Evolutionary conservation across 2,329 filamentous ascomycete species (phyloP).

Genomic region (Aspergillus versicolor): DNA sequence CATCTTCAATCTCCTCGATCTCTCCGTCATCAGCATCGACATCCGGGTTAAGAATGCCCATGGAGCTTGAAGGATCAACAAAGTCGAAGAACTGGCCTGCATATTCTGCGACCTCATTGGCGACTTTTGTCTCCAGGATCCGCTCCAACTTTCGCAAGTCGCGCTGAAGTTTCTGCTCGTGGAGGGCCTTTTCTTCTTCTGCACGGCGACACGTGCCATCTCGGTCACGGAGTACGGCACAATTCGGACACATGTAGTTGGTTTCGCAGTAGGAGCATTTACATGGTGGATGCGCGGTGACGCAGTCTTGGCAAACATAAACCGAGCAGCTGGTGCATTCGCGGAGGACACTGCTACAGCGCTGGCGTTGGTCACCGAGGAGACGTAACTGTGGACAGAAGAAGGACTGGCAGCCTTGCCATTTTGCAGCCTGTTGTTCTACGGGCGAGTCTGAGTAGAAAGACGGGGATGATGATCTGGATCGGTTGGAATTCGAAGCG

Average conservation of each 20-base stretch:
- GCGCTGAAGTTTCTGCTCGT: constrained; percentile 41
- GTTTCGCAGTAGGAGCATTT: constrained; percentile 45
- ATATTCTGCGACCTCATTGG: constrained; percentile 43
- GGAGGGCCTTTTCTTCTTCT: constrained; percentile 39
- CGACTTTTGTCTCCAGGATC: constrained; percentile 41
- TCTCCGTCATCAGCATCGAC: not conserved
- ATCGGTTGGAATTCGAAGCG: constrained; percentile 40
- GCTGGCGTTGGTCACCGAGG: constrained; percentile 46
- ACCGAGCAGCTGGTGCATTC: constrained; percentile 49
- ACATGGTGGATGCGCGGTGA: constrained; percentile 41
- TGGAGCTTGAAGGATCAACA: constrained; percentile 20
- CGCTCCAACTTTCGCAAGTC: constrained; percentile 42
- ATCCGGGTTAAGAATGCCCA: not conserved
- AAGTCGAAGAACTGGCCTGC: constrained; percentile 41
- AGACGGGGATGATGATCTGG: constrained; percentile 42
- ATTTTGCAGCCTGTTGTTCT: constrained; percentile 32
- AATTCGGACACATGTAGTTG: constrained; percentile 47
- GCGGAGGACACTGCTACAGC: constrained; percentile 43
- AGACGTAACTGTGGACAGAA: constrained; percentile 47
- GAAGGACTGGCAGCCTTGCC: constrained; percentile 50
- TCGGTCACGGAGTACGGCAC: constrained; percentile 37
- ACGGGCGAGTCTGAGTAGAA: constrained; percentile 37
- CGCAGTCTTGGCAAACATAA: constrained; percentile 48
- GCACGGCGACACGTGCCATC: constrained; percentile 41
- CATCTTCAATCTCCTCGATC: constrained; percentile 14